phyloP scores from a whole-genome alignment of 305 asterid species.

The Fraxinus dipetala region DNA sequence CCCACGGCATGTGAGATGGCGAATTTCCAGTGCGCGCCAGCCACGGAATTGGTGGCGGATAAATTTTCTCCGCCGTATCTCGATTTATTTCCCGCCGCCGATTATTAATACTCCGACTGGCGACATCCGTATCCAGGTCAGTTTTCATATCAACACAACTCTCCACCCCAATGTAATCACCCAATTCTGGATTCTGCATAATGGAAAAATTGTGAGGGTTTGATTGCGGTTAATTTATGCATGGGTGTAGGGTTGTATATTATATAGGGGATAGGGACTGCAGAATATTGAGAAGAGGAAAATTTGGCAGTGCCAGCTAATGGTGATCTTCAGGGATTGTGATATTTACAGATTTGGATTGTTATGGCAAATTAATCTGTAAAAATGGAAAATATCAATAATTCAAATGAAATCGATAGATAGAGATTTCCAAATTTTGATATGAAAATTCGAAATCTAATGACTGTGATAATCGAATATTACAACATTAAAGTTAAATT shows the following conservation, averaged over 20 bases:
- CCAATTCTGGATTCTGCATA: slow-evolving; percentile 30
- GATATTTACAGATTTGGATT: slow-evolving; percentile 14
- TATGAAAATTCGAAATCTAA: too few relatives aligned
- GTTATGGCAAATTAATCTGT: background rate
- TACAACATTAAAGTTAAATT: too few relatives aligned
- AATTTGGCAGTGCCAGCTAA: slow-evolving; percentile 48
- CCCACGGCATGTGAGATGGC: slow-evolving; percentile 56
- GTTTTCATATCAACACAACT: slow-evolving; percentile 41
- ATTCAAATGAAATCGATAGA: background rate
- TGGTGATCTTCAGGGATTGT: slow-evolving; percentile 21
- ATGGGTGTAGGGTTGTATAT: slow-evolving; percentile 17
- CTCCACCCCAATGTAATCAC: slow-evolving; percentile 50
- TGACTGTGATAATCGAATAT: too few relatives aligned
- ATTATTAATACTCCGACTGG: background rate
- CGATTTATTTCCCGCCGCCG: background rate
- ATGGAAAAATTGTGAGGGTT: background rate
- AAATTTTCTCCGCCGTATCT: slow-evolving; percentile 17
- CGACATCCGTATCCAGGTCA: slow-evolving; percentile 14
- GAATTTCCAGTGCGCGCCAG: slow-evolving; percentile 26
- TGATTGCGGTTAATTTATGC: slow-evolving; percentile 4
- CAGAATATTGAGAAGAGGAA: slow-evolving; percentile 25
- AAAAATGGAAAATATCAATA: background rate
- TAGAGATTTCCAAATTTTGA: background rate
- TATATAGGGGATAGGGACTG: slow-evolving; percentile 18
- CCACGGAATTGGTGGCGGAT: slow-evolving; percentile 55